Evolutionary conservation across 441 rosid genomes (phyloP), one percentile per base, ranked within the genome.

Genomic region (Erysimum pusillum): DNA sequence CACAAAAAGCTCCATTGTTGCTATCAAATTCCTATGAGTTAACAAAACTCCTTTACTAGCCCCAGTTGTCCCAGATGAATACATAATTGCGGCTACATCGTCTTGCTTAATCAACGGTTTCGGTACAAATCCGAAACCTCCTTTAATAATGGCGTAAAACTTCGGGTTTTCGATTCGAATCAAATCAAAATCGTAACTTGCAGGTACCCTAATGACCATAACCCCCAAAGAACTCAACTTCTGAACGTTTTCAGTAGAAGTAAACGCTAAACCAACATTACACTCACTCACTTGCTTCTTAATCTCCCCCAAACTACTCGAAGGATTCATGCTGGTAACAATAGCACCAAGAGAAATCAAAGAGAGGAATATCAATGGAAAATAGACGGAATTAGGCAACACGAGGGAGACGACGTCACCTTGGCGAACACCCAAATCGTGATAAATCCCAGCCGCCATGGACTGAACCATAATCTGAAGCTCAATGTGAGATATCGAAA

Each of bases 51-150:
- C 97, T 84, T 94, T 92, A 80, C 88, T 92, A 57, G 78, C 83
- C 34, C 96, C 96, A 13, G 97, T 91, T 6, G 99, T 94, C 5
- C 98, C 98, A 0, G 99, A 94, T 0, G 97, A 92, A 74, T 88
- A 88, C 85, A 94, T 63, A 69, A 94, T 86, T 3, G 89, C 97
- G 2, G 96, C 97, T 20, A 81, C 81, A 70, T 92, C 93, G 18
- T 87, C 85, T 76, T 92, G 97, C 79, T 83, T 85, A 76, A 89
- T 87, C 44, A 74, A 69, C 1, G 90, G 88, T 69, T 71, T 83
- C 1, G 70, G 22, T 5, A 71, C 67, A 65, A 62, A 56, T 28
- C 74, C 82, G 35, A 41, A 62, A 39, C 14, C 67, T 42, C 83
- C 76, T 31, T 62, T 73, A 25, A 89, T 12, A 14, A 92, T 77